These are phyloP conservation scores for Teratosphaeria epicoccoides DNA, from an alignment of 2,329 filamentous ascomycete species.

Conservation along the genomic window DNA sequence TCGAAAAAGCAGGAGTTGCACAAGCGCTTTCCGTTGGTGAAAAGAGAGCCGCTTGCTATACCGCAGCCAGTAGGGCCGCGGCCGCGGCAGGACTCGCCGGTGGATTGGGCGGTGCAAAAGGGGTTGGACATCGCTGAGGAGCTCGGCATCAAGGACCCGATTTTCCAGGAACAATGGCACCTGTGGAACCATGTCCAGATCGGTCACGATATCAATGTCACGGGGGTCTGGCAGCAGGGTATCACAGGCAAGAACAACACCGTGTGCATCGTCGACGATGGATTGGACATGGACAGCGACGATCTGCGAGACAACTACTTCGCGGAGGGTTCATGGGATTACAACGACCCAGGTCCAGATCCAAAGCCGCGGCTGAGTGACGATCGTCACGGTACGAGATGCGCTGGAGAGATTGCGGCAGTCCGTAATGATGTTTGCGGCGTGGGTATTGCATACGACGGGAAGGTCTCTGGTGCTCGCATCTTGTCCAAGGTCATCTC, in stretches of 20 bases:
- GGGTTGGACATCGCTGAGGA: conserved; percentile 51
- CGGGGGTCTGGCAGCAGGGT: conserved; percentile 79
- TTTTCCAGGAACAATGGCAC: conserved; percentile 94
- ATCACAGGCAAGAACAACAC: conserved; percentile 83
- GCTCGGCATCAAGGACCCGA: conserved; percentile 76
- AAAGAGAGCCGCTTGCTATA: conserved; percentile 37
- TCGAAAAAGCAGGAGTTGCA: conserved; percentile 66
- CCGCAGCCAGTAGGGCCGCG: conserved; percentile 2
- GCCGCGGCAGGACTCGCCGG: conserved; percentile 4
- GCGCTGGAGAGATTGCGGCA: conserved; percentile 86
- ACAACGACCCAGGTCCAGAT: conserved; percentile 72
- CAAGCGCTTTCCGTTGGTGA: conserved; percentile 45
- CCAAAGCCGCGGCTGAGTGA: conserved; percentile 75
- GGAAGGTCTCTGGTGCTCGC: conserved; percentile 79
- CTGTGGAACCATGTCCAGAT: conserved; percentile 69
- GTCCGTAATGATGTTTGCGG: conserved; percentile 89
- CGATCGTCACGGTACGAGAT: conserved; percentile 85
- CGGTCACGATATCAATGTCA: conserved; percentile 95
- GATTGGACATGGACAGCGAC: conserved; percentile 87
- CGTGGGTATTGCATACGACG: conserved; percentile 88
- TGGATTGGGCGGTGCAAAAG: conserved; percentile 39
- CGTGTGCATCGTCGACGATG: conserved; percentile 92
- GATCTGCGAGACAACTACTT: conserved; percentile 93
- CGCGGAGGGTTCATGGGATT: conserved; percentile 84
- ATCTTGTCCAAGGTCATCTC: conserved; percentile 86